phyloP scores from a whole-genome alignment of 441 rosid species.

The Brassica hybrid region DNA sequence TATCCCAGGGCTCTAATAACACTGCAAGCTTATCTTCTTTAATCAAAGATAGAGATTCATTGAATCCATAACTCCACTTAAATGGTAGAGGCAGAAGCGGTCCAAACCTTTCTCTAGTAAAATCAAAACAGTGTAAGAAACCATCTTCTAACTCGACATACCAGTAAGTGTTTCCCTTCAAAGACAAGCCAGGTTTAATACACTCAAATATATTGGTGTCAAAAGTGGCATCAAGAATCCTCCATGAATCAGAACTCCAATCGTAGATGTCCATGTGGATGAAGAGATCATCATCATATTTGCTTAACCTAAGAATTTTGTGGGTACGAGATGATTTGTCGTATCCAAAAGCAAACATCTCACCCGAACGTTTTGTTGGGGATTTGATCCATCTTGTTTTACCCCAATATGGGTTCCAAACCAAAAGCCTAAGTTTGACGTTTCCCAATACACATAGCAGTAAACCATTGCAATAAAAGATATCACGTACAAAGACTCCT shows the following conservation, averaged over 20 bases:
- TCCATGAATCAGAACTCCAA: background rate
- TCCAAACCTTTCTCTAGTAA: conserved; percentile 20
- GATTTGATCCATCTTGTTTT: background rate
- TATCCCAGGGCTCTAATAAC: background rate
- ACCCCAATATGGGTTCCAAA: conserved; percentile 12
- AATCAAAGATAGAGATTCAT: background rate
- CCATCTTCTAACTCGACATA: background rate
- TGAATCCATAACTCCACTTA: background rate
- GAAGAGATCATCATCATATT: background rate
- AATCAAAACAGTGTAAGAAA: conserved; percentile 11
- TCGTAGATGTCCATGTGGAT: background rate
- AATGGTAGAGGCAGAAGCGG: background rate
- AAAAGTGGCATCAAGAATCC: background rate
- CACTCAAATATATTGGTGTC: background rate
- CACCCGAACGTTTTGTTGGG: too few relatives aligned
- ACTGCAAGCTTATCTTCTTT: conserved; percentile 3
- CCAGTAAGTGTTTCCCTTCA: conserved; percentile 18
- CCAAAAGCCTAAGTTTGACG: background rate
- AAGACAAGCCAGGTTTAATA: background rate
- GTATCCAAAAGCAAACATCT: conserved; percentile 4
- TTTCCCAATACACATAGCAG: background rate
- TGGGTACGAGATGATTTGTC: background rate
- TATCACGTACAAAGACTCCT: background rate
- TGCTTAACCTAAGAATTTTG: conserved; percentile 10
- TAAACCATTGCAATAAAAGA: background rate